A percentile compares a stretch with the other conserved stretches of the same genome.
phyloP scores from a whole-genome alignment of 1,139 yeast genomes.

The Geotrichum citri-aurantii region DNA sequence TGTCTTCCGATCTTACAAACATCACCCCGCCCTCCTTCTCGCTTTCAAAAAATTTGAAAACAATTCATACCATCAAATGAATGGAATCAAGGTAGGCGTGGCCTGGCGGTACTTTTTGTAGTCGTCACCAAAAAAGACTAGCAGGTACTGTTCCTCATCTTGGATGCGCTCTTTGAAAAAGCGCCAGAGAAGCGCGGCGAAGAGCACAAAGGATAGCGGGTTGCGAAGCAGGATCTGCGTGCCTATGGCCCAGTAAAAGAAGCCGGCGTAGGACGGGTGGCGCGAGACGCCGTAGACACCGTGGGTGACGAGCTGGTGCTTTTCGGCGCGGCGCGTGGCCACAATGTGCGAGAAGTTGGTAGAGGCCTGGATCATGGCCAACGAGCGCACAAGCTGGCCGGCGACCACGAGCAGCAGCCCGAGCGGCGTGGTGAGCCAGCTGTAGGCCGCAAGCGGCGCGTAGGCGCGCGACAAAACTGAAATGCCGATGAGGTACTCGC shows the following conservation, averaged over 20 bases:
- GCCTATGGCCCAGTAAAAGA: slow-evolving; percentile 91
- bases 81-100: slow-evolving; percentile 61
- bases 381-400: slow-evolving; percentile 66
- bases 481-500: slow-evolving; percentile 39
- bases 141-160: slow-evolving; percentile 59
- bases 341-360: slow-evolving; percentile 82
- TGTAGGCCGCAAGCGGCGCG: background rate
- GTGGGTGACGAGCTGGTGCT: slow-evolving; percentile 60
- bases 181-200: slow-evolving; percentile 48
- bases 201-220: slow-evolving; percentile 48
- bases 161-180: slow-evolving; percentile 65
- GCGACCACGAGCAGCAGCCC: slow-evolving; percentile 47
- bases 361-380: slow-evolving; percentile 85
- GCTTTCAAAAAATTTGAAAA: background rate
- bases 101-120: slow-evolving; percentile 50
- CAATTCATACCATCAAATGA: slow-evolving; percentile 37
- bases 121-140: slow-evolving; percentile 61
- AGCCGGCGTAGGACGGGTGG: slow-evolving; percentile 91
- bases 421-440: slow-evolving; percentile 21
- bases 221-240: slow-evolving; percentile 67
- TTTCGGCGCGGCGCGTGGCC: slow-evolving; percentile 46
- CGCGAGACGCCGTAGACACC: slow-evolving; percentile 67
- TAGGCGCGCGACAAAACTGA: slow-evolving; percentile 22
- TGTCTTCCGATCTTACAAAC: no score
- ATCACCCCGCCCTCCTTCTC: background rate